Percentiles rank a stretch among this genome's conserved stretches.
Evolutionary conservation across 495 filamentous ascomycete species (phyloP).

Genomic region (Neurospora sp.): DNA sequence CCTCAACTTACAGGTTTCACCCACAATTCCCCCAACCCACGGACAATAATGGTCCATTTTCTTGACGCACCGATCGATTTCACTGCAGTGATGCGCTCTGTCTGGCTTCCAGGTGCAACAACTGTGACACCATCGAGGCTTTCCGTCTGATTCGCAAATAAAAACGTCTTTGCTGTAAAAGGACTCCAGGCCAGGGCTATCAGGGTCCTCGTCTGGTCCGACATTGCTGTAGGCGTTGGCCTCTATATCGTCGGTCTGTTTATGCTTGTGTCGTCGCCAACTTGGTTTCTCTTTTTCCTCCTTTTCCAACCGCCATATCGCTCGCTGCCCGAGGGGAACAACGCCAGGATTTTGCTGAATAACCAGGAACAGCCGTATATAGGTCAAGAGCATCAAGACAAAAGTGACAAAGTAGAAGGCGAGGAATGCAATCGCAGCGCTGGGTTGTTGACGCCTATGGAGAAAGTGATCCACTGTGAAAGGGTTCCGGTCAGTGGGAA

Average conservation of each 20-base stretch:
- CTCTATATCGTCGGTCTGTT: not conserved
- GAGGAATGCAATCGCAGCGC: conserved; percentile 57
- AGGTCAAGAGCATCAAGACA: conserved; percentile 52
- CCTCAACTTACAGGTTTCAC: conserved; percentile 48
- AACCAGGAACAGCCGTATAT: conserved; percentile 54
- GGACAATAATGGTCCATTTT: conserved; percentile 96
- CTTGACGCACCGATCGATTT: conserved; percentile 65
- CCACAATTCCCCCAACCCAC: conserved; percentile 86
- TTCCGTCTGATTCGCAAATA: conserved; percentile 67
- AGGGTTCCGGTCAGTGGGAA: not conserved
- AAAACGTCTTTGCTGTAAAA: conserved; percentile 78
- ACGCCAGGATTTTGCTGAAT: conserved; percentile 61
- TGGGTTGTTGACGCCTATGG: conserved; percentile 35
- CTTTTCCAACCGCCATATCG: conserved; percentile 11
- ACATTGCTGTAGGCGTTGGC: not conserved
- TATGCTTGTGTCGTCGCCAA: conserved; percentile 10
- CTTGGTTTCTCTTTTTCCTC: conserved; percentile 14
- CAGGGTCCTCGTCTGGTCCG: conserved; percentile 27
- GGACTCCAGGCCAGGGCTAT: conserved; percentile 37
- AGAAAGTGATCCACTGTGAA: conserved; percentile 54
- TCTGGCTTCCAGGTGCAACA: conserved; percentile 81
- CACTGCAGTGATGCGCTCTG: conserved; percentile 73
- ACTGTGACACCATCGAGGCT: conserved; percentile 67
- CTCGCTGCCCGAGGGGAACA: conserved; percentile 46
- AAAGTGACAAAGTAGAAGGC: conserved; percentile 62